A percentile compares a stretch with the other conserved stretches of the same genome.
These are phyloP conservation scores for Plasmodium berghei DNA, from an alignment of 169 alveolate genomes.

Conservation along the genomic window DNA sequence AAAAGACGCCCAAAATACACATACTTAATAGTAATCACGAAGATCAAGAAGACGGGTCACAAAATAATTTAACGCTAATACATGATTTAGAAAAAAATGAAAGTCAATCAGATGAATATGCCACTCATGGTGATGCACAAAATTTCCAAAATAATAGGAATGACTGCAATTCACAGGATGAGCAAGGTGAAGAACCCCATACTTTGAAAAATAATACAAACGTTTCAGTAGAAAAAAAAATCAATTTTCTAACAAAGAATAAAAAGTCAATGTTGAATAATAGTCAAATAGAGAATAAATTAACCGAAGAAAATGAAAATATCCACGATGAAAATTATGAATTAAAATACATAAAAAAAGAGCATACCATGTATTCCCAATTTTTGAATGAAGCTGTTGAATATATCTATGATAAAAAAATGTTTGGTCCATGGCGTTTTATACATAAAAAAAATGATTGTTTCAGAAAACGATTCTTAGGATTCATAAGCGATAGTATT, in stretches of 20 bases:
- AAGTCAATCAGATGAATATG: background rate
- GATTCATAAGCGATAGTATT: slow-evolving; percentile 50
- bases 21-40: background rate
- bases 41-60: background rate
- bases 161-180: background rate
- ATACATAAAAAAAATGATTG: slow-evolving; percentile 46
- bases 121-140: background rate
- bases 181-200: background rate
- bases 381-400: slow-evolving; percentile 66
- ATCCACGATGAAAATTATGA: slow-evolving; percentile 13
- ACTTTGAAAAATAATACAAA: background rate
- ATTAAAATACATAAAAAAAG: slow-evolving; percentile 28
- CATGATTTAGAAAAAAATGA: slow-evolving; percentile 44
- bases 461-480: slow-evolving; percentile 17
- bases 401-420: slow-evolving; percentile 54
- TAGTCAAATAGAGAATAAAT: background rate
- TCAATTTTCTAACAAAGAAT: background rate
- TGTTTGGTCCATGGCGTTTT: slow-evolving; percentile 75
- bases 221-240: background rate
- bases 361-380: slow-evolving; percentile 17
- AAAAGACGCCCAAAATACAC: slow-evolving; percentile 5
- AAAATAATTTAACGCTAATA: background rate
- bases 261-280: background rate
- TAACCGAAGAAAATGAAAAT: background rate
- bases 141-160: background rate